phyloP scores from a whole-genome alignment of 345 rosid genomes.

The Eucalyptus polyanthemos region DNA sequence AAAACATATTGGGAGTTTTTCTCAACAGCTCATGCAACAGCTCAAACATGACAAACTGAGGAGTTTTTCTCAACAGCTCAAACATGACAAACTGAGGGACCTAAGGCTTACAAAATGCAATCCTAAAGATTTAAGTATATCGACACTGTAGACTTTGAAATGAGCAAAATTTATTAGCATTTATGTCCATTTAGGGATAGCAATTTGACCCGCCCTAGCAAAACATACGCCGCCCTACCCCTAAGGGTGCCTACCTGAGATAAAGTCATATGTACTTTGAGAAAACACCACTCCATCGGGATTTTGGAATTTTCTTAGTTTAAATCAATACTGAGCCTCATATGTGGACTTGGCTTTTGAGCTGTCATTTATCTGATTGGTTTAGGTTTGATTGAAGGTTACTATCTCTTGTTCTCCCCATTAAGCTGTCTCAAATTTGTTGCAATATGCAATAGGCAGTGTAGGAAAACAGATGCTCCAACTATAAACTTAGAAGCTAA shows the following conservation, averaged over 20 bases:
- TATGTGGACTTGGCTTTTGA: neutral
- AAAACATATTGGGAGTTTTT: too few relatives aligned
- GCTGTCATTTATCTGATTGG: neutral
- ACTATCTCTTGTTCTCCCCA: neutral
- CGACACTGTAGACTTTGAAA: neutral
- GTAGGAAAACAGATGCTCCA: neutral
- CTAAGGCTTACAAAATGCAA: neutral
- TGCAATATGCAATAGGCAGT: neutral
- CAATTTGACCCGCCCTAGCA: neutral
- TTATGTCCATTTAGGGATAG: neutral
- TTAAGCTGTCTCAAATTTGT: neutral
- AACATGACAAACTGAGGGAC: neutral
- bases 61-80: neutral
- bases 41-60: too few relatives aligned
- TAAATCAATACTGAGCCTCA: neutral
- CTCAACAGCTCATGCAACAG: too few relatives aligned
- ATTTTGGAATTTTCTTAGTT: neutral
- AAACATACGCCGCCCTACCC: neutral
- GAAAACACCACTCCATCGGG: neutral
- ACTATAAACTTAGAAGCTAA: neutral
- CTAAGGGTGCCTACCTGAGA: neutral
- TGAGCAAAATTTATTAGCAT: neutral
- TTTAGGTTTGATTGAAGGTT: neutral
- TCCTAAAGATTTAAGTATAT: neutral
- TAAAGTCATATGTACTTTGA: neutral